A percentile compares a stretch with the other conserved stretches of the same genome.
phyloP scores from a whole-genome alignment of 495 filamentous ascomycete species.

The Penicillium maclennaniae region DNA sequence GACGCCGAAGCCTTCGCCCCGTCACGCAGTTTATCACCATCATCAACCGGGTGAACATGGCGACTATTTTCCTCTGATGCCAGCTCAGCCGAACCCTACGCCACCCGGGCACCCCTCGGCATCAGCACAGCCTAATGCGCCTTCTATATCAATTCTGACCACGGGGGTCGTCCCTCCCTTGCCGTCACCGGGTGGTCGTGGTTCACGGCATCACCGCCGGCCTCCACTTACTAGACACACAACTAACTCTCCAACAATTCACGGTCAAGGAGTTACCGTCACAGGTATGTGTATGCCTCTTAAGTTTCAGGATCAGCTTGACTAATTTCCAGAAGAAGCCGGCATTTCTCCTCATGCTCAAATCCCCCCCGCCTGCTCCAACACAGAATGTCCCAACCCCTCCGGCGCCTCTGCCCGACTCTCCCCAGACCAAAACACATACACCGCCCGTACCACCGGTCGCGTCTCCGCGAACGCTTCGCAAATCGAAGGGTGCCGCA shows the following conservation, averaged over 20 bases:
- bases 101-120: constrained; percentile 40
- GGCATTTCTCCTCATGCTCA: constrained; percentile 23
- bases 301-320: not conserved
- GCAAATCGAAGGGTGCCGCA: constrained; percentile 45
- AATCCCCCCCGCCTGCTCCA: constrained; percentile 15
- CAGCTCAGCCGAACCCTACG: constrained; percentile 41
- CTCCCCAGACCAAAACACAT: constrained; percentile 33
- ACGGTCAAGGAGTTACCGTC: constrained; percentile 31
- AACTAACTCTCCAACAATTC: constrained; percentile 75
- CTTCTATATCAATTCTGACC: constrained; percentile 72
- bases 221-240: constrained; percentile 58
- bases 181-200: constrained; percentile 74
- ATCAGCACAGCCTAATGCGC: constrained; percentile 23
- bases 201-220: constrained; percentile 40
- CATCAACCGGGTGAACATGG: constrained; percentile 66
- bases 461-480: constrained; percentile 35
- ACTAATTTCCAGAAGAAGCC: constrained; percentile 29
- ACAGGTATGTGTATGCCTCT: constrained; percentile 26
- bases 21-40: constrained; percentile 54
- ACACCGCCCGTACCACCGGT: constrained; percentile 36
- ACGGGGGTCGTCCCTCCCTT: constrained; percentile 77
- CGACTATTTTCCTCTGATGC: constrained; percentile 91
- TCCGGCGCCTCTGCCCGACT: constrained; percentile 35
- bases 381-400: constrained; percentile 35
- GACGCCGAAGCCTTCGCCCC: constrained; percentile 80